phyloP scores from a whole-genome alignment of 2,329 filamentous ascomycete genomes.

The Corynespora cassiicola region DNA sequence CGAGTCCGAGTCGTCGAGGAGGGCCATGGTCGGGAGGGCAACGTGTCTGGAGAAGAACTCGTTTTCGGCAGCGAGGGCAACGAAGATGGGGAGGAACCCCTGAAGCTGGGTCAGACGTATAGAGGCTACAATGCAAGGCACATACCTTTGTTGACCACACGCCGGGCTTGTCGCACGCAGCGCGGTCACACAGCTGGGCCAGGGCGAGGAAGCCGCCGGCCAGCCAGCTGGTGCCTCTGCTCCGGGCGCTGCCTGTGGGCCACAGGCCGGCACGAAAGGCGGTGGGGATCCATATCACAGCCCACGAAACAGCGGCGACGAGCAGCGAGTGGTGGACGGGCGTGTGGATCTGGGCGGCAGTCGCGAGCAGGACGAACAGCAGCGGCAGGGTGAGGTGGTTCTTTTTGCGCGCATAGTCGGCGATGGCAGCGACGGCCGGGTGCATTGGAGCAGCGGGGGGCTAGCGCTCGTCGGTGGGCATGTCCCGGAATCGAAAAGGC shows the following conservation, averaged over 20 bases:
- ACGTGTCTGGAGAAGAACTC: slow-evolving; percentile 30
- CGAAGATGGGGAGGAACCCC: slow-evolving; percentile 43
- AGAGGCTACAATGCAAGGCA: too few species aligned
- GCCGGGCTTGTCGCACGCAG: slow-evolving; percentile 50
- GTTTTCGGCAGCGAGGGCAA: slow-evolving; percentile 36
- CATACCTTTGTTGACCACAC: slow-evolving; percentile 55
- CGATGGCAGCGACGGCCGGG: slow-evolving; percentile 36
- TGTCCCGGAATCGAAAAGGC: slow-evolving; percentile 12
- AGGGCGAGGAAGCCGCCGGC: slow-evolving; percentile 52
- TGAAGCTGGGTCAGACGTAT: slow-evolving; percentile 21
- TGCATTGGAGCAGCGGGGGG: slow-evolving; percentile 43
- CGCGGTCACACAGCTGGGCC: slow-evolving; percentile 51
- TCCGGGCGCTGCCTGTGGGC: slow-evolving; percentile 29
- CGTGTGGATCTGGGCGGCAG: slow-evolving; percentile 40
- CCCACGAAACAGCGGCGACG: slow-evolving; percentile 52
- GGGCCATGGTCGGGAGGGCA: slow-evolving; percentile 27
- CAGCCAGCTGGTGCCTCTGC: slow-evolving; percentile 43
- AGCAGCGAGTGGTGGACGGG: slow-evolving; percentile 50
- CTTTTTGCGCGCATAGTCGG: slow-evolving; percentile 40
- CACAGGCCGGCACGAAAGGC: slow-evolving; percentile 40
- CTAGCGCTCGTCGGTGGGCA: slow-evolving; percentile 42
- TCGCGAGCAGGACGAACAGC: slow-evolving; percentile 42
- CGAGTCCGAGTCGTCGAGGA: slow-evolving; percentile 25
- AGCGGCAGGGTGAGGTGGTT: slow-evolving; percentile 39
- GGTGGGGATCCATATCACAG: slow-evolving; percentile 44